Evolutionary conservation across 179 eudicot genomes (phyloP), one percentile per base, ranked within the genome.

Genomic region (Drosera spatulata): DNA sequence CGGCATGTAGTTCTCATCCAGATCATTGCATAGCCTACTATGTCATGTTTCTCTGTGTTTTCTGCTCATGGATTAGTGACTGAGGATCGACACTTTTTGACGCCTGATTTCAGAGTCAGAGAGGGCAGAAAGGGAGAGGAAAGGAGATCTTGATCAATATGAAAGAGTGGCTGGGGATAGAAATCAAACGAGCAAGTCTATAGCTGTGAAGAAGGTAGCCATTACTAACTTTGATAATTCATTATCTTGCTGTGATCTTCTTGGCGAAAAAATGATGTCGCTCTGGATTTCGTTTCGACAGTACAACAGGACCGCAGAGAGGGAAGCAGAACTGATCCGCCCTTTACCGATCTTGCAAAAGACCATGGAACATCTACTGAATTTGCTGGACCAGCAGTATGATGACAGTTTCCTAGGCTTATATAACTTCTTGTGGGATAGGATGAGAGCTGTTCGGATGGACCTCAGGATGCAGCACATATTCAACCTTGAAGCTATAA

Each of bases 401-500:
- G 83, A 82, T 74, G 96, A 83, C 41, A 82, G 70, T 48, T 82
- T 94, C 70, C 99, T 94, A 66, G 77, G 88, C 56, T 68, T 94
- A 73, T 94, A 94, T 61, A 90, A 94, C 74, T 94, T 94, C 77
- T 74, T 94, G 79, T 94, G 99, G 99, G 99, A 94, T 74, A 80
- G 99, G 73, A 94, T 94, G 99, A 78, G 99, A 70, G 97, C 99
- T 37, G 76, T 94, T 55, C 86, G 99, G 63, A 94, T 94, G 99
- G 97, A 90, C 70, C 80, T 94, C 66, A 94, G 99, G 75, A 94
- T 94, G 97, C 99, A 94, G 56, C 99, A 94, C 68, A 85, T 94
- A 61, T 90, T 94, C 72, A 77, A 90, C 70, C 74, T 72, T 45
- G 80, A 76, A 66, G 90, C 99, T 59, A 94, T 94, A 69, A 69